Conservation (phyloP, 2,329 filamentous ascomycete species). For the Aspergillus brunneoviolaceus region DNA sequence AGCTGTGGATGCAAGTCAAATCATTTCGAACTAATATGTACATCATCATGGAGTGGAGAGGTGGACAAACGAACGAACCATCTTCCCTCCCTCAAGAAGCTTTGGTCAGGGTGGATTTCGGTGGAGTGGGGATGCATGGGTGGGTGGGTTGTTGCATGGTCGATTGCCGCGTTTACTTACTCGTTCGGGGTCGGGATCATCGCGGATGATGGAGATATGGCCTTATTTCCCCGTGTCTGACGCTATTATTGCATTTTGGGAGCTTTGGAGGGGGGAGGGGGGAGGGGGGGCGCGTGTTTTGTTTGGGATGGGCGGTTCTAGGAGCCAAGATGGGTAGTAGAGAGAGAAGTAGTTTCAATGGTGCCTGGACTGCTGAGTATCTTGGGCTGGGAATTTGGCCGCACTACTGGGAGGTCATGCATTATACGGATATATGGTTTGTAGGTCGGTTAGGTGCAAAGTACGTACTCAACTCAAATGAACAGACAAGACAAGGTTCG, state of each 20-base stretch:
- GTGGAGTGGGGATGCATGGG: not conserved
- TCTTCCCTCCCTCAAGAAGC: no score
- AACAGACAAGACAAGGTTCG: no score
- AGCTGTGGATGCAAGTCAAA: not conserved
- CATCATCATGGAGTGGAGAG: not conserved
- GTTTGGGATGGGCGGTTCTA: not conserved
- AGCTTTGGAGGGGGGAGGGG: no score
- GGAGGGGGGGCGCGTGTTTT: not conserved
- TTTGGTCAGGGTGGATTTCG: no score
- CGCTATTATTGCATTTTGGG: not conserved
- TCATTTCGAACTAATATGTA: not conserved
- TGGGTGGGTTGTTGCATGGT: not conserved
- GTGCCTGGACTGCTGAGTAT: not conserved
- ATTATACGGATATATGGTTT: no score
- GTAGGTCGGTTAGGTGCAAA: no score
- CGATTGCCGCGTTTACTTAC: not conserved
- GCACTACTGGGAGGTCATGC: no score
- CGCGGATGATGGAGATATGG: not conserved
- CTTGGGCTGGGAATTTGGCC: no score
- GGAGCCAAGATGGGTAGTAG: not conserved
- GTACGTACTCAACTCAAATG: no score
- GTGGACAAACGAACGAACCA: no score
- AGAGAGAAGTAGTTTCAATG: not conserved
- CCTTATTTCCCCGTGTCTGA: not conserved
- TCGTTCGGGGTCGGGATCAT: not conserved